phyloP scores from a whole-genome alignment of 805 yeast species.

The Candida awuae region DNA sequence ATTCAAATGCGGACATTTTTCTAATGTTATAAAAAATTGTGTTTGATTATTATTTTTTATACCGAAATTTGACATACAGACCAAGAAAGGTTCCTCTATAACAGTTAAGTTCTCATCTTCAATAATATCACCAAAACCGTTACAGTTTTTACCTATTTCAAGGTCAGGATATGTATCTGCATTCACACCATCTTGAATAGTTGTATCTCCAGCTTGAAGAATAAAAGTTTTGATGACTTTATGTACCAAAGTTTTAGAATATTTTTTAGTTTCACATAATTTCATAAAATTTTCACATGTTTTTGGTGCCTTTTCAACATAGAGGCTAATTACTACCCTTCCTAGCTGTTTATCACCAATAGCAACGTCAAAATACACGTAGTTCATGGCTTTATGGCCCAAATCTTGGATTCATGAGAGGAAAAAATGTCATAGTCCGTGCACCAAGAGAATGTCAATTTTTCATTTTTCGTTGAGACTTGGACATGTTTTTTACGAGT shows the following conservation, averaged over 20 bases:
- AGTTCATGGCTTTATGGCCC: not conserved
- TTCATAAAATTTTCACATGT: conserved; percentile 43
- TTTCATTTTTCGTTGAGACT: not conserved
- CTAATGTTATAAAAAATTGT: conserved; percentile 66
- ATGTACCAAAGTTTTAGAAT: conserved; percentile 45
- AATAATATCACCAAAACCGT: conserved; percentile 26
- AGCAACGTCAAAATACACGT: conserved; percentile 31
- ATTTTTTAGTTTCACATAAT: conserved; percentile 36
- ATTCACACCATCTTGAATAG: conserved; percentile 16
- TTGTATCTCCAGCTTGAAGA: conserved; percentile 60
- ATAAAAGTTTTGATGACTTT: conserved; percentile 61
- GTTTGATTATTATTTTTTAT: conserved; percentile 43
- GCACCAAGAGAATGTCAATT: not conserved
- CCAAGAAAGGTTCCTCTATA: conserved; percentile 39
- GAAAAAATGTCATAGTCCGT: not conserved
- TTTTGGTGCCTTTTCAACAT: conserved; percentile 44
- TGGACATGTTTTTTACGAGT: not conserved
- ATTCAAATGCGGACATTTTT: conserved; percentile 62
- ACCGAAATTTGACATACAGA: conserved; percentile 62
- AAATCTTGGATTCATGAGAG: not conserved
- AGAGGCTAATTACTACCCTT: conserved; percentile 53
- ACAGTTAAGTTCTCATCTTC: conserved; percentile 49
- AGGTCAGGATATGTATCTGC: conserved; percentile 28
- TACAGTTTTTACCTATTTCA: conserved; percentile 36
- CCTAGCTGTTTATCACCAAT: conserved; percentile 40